phyloP scores from a whole-genome alignment of 371 early-diverging fungal genomes.

The Lichtheimia corymbifera region DNA sequence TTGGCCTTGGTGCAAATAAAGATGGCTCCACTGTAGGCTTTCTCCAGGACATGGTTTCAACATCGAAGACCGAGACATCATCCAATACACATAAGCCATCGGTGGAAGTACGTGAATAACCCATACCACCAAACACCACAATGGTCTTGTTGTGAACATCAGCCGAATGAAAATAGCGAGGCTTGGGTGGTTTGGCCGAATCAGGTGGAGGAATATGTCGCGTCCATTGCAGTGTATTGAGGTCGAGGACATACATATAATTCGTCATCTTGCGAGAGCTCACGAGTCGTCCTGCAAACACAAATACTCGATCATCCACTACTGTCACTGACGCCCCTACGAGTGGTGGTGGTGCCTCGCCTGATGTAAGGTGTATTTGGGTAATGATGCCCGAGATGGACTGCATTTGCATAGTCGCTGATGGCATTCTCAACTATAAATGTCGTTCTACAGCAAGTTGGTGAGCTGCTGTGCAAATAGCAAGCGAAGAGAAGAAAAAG shows the following conservation, averaged over 20 bases:
- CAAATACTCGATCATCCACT: slow-evolving; percentile 63
- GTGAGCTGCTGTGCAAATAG: background rate
- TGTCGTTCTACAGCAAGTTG: background rate
- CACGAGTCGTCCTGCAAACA: slow-evolving; percentile 78
- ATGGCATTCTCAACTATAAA: slow-evolving; percentile 7
- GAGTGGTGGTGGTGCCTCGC: slow-evolving; percentile 77
- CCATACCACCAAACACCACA: slow-evolving; percentile 64
- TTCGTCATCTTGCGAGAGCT: slow-evolving; percentile 71
- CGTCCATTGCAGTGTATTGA: slow-evolving; percentile 66
- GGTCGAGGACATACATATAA: slow-evolving; percentile 69
- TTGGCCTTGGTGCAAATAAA: slow-evolving; percentile 63
- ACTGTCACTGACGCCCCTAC: slow-evolving; percentile 79
- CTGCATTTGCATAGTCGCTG: slow-evolving; percentile 36
- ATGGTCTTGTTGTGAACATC: slow-evolving; percentile 55
- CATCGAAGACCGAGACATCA: slow-evolving; percentile 73
- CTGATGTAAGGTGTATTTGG: slow-evolving; percentile 64
- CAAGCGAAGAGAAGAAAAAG: background rate
- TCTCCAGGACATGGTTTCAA: slow-evolving; percentile 65
- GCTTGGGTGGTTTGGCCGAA: slow-evolving; percentile 48
- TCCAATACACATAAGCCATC: slow-evolving; percentile 64
- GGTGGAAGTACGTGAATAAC: slow-evolving; percentile 40
- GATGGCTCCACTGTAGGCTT: slow-evolving; percentile 49
- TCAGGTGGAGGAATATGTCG: slow-evolving; percentile 48
- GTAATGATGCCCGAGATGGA: slow-evolving; percentile 69
- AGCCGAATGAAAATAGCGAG: slow-evolving; percentile 81